Base-by-base conservation (phyloP, 805 yeast species). In the Hyphopichia homilentoma region DNA sequence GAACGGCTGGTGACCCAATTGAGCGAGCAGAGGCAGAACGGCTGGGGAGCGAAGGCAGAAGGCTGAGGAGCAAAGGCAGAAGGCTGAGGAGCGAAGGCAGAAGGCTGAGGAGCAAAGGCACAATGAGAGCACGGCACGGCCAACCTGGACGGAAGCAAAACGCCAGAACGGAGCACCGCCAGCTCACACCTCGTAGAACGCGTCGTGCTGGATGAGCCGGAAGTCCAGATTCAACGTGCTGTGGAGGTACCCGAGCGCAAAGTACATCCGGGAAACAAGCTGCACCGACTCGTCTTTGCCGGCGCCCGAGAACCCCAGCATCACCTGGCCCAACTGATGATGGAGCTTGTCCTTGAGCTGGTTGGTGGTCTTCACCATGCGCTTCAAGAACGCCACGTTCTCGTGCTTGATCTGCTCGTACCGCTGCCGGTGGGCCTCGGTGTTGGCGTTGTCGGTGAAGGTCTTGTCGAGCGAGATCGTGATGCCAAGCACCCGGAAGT, bases 261-360 rank as follows among this genome's bases (percentile, higher is more conserved):
- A 49, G 36, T 52, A 57, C 13, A 45, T 44, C 8, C 52, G 54
- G 15, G 59, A 50, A 20, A 50, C 39, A 6, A 39, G 33, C 20
- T 41, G 39, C 4, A 57, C 48, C 16, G 55, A 15, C 3, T 47
- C 52, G 20, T 45, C 52, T 22, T 51, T 48, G 22, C 27, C 19
- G 24, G 21, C 33, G 33, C 36, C 6, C 30, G 36, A 16, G 27
- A 39, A 16, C 34, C 21, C 24, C 25, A 40, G 12, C 4, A 45
- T 43, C 5, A 50, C 34, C 5, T 43, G 38, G 12, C 52, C 48
- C n/a, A 57, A 39, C 17, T 41, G 38, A 29, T 29, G 30, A 33
- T 54, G 54, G 23, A 50, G 35, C 2, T 30, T 18, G 24, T 44
- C 43, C 23, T 48, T 44, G 3, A 34, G 21, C 11, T 9, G 12